Conservation (phyloP, 768 basidiomycete species). For the Phanerochaete carnosa region DNA sequence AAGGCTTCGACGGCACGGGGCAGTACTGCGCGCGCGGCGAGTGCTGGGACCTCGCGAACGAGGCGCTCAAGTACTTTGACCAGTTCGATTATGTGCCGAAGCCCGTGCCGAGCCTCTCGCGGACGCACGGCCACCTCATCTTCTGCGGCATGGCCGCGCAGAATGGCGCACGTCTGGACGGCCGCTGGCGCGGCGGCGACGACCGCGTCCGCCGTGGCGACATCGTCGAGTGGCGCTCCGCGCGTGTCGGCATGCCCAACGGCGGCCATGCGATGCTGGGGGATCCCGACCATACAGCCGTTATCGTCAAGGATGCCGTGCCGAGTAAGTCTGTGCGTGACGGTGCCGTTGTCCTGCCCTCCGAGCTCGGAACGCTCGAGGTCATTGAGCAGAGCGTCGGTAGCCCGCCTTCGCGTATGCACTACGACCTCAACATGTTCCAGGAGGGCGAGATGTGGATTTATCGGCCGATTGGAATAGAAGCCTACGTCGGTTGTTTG, state of each 20-base stretch:
- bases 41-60: slow-evolving; percentile 56
- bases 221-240: slow-evolving; percentile 50
- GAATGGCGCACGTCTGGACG: slow-evolving; percentile 29
- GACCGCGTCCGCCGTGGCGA: slow-evolving; percentile 50
- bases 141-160: slow-evolving; percentile 37
- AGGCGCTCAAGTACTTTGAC: slow-evolving; percentile 42
- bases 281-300: slow-evolving; percentile 53
- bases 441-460: slow-evolving; percentile 55
- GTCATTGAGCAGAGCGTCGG: slow-evolving; percentile 54
- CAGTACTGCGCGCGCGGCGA: slow-evolving; percentile 48
- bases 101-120: slow-evolving; percentile 44
- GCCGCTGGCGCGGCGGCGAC: slow-evolving; percentile 51
- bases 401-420: slow-evolving; percentile 33
- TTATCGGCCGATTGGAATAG: slow-evolving; percentile 48
- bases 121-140: slow-evolving; percentile 55
- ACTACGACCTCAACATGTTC: slow-evolving; percentile 42
- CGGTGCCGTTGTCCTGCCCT: slow-evolving; percentile 33
- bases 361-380: slow-evolving; percentile 39
- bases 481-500: slow-evolving; percentile 27
- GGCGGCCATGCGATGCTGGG: slow-evolving; percentile 33
- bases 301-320: slow-evolving; percentile 40
- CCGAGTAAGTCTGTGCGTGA: slow-evolving; percentile 29
- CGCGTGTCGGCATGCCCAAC: slow-evolving; percentile 29
- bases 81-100: slow-evolving; percentile 40
- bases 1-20: slow-evolving; percentile 39